Conservation (phyloP, 2,329 filamentous ascomycete species). For the Aspergillus fructus region DNA sequence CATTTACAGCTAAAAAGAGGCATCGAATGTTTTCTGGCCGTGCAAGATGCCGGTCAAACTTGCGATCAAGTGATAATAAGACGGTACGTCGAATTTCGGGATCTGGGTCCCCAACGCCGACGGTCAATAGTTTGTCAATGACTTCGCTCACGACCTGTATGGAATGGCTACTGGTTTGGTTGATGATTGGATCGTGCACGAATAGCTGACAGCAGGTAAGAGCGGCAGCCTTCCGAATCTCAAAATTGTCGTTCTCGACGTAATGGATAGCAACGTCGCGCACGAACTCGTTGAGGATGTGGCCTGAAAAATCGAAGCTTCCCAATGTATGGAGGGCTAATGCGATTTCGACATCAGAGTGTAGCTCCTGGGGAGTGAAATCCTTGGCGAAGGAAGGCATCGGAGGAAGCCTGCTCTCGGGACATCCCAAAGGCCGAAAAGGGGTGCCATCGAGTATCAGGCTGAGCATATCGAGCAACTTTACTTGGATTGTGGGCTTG, state of each 20-base stretch:
- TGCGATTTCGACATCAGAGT: conserved; percentile 83
- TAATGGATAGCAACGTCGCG: conserved; percentile 97
- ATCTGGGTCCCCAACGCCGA: conserved; percentile 89
- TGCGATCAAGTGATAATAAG: conserved; percentile 81
- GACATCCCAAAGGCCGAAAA: conserved; percentile 89
- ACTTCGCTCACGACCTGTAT: conserved; percentile 97
- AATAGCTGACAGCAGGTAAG: conserved; percentile 98
- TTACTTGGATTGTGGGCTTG: conserved; percentile 88
- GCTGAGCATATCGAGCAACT: conserved; percentile 90
- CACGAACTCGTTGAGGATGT: conserved; percentile 97
- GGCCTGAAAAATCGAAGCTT: conserved; percentile 91
- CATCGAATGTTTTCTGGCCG: conserved; percentile 97
- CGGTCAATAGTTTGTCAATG: conserved; percentile 92
- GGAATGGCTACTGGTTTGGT: conserved; percentile 95
- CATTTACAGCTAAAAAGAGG: conserved; percentile 91
- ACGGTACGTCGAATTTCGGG: conserved; percentile 86
- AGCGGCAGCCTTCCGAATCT: conserved; percentile 90
- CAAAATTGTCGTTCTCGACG: conserved; percentile 90
- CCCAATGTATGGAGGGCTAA: conserved; percentile 91
- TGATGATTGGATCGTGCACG: conserved; percentile 93
- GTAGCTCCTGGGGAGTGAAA: conserved; percentile 78
- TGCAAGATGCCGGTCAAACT: conserved; percentile 94
- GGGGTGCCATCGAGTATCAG: conserved; percentile 88
- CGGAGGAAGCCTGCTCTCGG: conserved; percentile 77
- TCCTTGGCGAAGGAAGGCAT: conserved; percentile 85